phyloP scores from a whole-genome alignment of 208 protist species.

The Tritrichomonas foetus region DNA sequence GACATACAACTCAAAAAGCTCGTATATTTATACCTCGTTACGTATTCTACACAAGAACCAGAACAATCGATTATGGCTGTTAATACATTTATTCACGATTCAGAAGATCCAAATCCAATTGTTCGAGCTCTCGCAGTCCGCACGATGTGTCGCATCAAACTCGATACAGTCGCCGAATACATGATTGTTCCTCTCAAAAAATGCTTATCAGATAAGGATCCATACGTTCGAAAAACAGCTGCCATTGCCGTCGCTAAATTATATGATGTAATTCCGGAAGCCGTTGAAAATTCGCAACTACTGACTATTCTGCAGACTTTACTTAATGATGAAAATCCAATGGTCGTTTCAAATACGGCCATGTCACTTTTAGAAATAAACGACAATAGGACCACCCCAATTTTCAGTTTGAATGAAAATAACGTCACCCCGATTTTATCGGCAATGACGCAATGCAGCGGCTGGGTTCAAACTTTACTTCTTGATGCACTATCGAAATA shows the following conservation, averaged over 20 bases:
- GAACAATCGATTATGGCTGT: constrained; percentile 42
- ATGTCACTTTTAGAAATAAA: constrained; percentile 83
- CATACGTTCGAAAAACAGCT: constrained; percentile 83
- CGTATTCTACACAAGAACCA: not conserved
- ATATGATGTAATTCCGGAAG: constrained; percentile 78
- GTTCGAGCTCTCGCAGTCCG: constrained; percentile 19
- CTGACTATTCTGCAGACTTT: constrained; percentile 67
- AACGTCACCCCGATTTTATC: constrained; percentile 83
- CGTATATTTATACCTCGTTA: constrained; percentile 29
- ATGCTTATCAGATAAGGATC: not conserved
- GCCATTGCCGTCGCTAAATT: constrained; percentile 91
- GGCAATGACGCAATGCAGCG: constrained; percentile 85
- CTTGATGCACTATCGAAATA: constrained; percentile 80
- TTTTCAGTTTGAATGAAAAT: constrained; percentile 66
- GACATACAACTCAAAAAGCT: constrained; percentile 36
- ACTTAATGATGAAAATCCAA: constrained; percentile 89
- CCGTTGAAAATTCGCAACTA: constrained; percentile 73
- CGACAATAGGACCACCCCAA: constrained; percentile 53
- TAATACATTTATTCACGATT: constrained; percentile 35
- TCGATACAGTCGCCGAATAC: constrained; percentile 35
- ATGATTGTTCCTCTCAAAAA: constrained; percentile 20
- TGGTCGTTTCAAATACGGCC: constrained; percentile 84
- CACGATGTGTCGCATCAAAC: constrained; percentile 25
- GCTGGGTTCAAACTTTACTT: constrained; percentile 95
- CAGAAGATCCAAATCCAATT: not conserved